phyloP scores from a whole-genome alignment of 2,329 filamentous ascomycete species.

The Trichoderma lentiforme region DNA sequence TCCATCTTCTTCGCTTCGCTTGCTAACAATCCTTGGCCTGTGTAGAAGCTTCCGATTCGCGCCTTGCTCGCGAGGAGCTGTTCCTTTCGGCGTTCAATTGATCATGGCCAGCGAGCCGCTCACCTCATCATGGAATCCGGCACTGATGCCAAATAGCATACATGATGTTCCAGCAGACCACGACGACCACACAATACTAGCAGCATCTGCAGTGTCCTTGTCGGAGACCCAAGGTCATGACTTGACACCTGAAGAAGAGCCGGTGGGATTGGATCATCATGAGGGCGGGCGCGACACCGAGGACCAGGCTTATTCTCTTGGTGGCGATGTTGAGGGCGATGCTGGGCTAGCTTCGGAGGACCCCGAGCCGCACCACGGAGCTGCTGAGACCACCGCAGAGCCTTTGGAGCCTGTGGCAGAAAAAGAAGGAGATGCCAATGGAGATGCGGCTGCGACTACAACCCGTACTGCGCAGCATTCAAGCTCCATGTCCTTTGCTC shows the following conservation, averaged over 20 bases:
- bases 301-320: constrained; percentile 25
- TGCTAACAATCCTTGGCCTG: constrained; percentile 3
- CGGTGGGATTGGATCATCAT: not conserved
- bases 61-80: constrained; percentile 4
- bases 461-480: constrained; percentile 47
- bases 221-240: not conserved
- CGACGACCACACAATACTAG: constrained; percentile 8
- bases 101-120: constrained; percentile 38
- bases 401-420: not conserved
- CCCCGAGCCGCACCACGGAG: constrained; percentile 17
- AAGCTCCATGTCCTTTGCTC: constrained; percentile 61
- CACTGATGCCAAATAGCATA: constrained; percentile 37
- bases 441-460: not conserved
- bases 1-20: not conserved
- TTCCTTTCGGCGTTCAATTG: constrained; percentile 18
- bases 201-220: constrained; percentile 7
- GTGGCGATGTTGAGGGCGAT: constrained; percentile 25
- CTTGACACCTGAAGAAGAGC: not conserved
- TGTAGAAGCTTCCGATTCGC: not conserved
- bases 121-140: constrained; percentile 41
- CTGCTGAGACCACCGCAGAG: constrained; percentile 1
- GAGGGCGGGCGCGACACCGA: constrained; percentile 13
- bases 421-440: not conserved
- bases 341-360: constrained; percentile 28
- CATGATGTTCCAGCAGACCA: constrained; percentile 23